Percentiles rank a stretch among this genome's conserved stretches.
Evolutionary conservation across 1,284 basidiomycete species (phyloP).

Genomic region (Ustilago curta): DNA sequence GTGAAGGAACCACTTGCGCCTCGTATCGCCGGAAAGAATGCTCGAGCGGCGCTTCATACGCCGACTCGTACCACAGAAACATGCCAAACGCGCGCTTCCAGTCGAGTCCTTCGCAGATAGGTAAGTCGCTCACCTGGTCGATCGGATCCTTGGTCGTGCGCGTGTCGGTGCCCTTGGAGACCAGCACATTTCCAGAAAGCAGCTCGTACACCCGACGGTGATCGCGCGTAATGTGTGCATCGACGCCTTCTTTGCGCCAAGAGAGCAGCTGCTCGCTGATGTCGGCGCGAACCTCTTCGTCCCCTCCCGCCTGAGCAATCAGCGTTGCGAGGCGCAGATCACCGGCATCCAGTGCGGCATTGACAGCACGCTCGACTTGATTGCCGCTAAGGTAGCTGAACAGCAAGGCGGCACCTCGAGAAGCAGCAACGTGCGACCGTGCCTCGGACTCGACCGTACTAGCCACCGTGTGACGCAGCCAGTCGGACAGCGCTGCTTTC

Average conservation of each 20-base stretch:
- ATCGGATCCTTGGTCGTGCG: conserved; percentile 72
- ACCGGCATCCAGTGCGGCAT: conserved; percentile 80
- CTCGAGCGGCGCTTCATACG: conserved; percentile 79
- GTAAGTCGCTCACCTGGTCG: conserved; percentile 77
- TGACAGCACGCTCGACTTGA: conserved; percentile 85
- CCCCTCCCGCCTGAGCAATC: conserved; percentile 88
- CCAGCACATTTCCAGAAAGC: conserved; percentile 81
- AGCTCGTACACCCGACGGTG: conserved; percentile 87
- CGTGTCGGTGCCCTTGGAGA: conserved; percentile 73
- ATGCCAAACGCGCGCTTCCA: conserved; percentile 96
- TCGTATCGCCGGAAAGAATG: conserved; percentile 81
- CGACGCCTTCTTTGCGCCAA: conserved; percentile 84
- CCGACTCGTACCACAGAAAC: conserved; percentile 87
- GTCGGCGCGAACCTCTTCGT: conserved; percentile 81
- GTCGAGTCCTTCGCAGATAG: conserved; percentile 84
- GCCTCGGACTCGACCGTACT: conserved; percentile 76
- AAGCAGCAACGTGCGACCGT: conserved; percentile 64
- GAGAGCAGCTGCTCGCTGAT: conserved; percentile 81
- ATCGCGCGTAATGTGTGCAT: conserved; percentile 78
- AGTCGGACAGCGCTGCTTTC: conserved; percentile 83
- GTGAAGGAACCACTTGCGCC: conserved; percentile 54
- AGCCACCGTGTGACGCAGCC: conserved; percentile 84
- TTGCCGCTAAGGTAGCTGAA: conserved; percentile 88
- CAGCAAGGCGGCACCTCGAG: conserved; percentile 67
- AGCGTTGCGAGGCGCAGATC: conserved; percentile 90